These are phyloP conservation scores for Eucalyptus tenuipes DNA, from an alignment of 345 rosid species.

Conservation along the genomic window DNA sequence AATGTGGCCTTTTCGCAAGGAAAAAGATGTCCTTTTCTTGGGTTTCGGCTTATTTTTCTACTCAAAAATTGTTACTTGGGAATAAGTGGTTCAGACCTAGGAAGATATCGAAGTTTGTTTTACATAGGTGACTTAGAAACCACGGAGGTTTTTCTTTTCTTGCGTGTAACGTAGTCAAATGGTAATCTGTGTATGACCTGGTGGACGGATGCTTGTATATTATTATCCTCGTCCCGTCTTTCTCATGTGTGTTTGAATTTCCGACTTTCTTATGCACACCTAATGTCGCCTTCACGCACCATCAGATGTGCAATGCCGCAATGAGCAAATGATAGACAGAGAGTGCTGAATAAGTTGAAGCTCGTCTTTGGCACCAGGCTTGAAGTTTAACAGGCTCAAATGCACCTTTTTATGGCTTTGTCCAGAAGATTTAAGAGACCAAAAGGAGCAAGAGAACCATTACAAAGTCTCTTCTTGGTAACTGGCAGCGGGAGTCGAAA, in stretches of 20 bases:
- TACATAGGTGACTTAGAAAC: background rate
- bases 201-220: too few species aligned
- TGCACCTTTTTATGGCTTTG: too few species aligned
- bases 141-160: background rate
- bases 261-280: accelerated
- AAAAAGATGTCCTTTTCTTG: background rate
- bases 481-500: background rate
- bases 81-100: background rate
- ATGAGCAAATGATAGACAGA: background rate
- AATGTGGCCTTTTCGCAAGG: too few species aligned
- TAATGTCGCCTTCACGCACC: background rate
- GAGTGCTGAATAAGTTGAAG: background rate
- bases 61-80: background rate
- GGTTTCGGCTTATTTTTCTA: background rate
- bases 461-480: background rate
- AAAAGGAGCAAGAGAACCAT: too few species aligned
- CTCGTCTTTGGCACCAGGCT: background rate
- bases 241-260: background rate
- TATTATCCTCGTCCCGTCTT: background rate
- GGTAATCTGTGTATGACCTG: background rate
- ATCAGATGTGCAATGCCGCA: background rate
- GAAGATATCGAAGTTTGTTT: background rate
- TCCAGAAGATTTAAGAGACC: too few species aligned
- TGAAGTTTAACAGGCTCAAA: background rate
- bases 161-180: background rate